These are phyloP conservation scores for Paspalum notatum DNA, from an alignment of 176 grass and related monocot species.

Conservation along the genomic window DNA sequence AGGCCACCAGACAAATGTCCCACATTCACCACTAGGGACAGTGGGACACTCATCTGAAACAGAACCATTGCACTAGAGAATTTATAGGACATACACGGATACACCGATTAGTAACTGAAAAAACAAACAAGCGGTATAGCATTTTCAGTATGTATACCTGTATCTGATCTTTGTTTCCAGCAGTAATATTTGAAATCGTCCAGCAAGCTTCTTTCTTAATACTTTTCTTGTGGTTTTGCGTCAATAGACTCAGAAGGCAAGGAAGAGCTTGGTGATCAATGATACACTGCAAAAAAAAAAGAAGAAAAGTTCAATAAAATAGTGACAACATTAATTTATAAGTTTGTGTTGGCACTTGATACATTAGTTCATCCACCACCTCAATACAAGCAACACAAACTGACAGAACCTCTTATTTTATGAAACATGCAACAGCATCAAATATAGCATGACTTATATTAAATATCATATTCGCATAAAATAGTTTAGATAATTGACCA, in stretches of 20 bases:
- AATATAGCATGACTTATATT: slow-evolving; percentile 4
- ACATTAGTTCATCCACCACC: neutral
- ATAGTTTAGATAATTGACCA: neutral
- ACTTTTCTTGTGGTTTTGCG: slow-evolving; percentile 94
- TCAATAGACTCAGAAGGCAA: slow-evolving; percentile 77
- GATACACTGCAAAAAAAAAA: slow-evolving; percentile 55
- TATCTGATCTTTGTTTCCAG: slow-evolving; percentile 99
- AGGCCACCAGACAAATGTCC: neutral
- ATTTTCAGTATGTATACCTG: slow-evolving; percentile 56
- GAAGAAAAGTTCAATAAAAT: slow-evolving; percentile 2
- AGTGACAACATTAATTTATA: neutral
- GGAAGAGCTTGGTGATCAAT: slow-evolving; percentile 92
- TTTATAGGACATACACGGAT: neutral
- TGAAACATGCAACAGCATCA: neutral
- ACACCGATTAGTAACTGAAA: neutral
- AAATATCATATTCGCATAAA: neutral
- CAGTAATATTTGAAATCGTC: slow-evolving; percentile 98
- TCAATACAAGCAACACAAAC: neutral
- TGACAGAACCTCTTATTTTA: neutral
- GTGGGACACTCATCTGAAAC: neutral
- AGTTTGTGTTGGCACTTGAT: too few relatives aligned
- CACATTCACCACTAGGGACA: neutral
- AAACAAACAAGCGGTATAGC: slow-evolving; percentile 15
- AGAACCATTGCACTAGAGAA: neutral
- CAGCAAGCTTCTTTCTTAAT: slow-evolving; percentile 99